A percentile compares a stretch with the other conserved stretches of the same genome.
These are phyloP conservation scores for Mycotypha africana DNA, from an alignment of 371 early-diverging fungal genomes.

Conservation along the genomic window DNA sequence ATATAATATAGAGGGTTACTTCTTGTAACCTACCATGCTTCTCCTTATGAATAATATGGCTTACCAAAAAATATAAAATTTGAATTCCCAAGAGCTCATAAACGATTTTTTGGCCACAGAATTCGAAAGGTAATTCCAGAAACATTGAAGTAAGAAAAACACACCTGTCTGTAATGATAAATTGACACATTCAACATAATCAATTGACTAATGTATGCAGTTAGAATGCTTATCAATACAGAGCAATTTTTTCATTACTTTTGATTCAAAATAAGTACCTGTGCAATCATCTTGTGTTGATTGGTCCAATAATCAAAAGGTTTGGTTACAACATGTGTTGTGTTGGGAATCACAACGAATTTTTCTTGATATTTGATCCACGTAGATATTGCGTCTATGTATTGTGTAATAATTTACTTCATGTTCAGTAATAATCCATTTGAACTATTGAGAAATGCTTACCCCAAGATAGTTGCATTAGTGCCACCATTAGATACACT, in stretches of 20 bases:
- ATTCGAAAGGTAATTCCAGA: constrained; percentile 38
- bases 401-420: neutral
- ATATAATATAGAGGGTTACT: neutral
- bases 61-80: constrained; percentile 33
- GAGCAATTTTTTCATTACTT: constrained; percentile 33
- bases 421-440: neutral
- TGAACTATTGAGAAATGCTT: neutral
- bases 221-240: constrained; percentile 5
- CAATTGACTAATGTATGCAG: constrained; percentile 23
- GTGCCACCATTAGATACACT: constrained; percentile 32
- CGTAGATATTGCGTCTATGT: constrained; percentile 33
- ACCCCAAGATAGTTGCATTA: constrained; percentile 39
- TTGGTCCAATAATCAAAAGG: constrained; percentile 33
- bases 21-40: too few relatives aligned
- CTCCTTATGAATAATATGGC: constrained; percentile 19
- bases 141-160: constrained; percentile 34
- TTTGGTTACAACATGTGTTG: constrained; percentile 19
- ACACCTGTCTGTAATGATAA: constrained; percentile 27
- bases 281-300: constrained; percentile 24
- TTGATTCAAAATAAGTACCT: constrained; percentile 25
- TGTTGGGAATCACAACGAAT: constrained; percentile 16
- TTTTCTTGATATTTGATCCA: constrained; percentile 46
- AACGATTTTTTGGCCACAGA: constrained; percentile 31
- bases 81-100: constrained; percentile 37
- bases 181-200: constrained; percentile 26